phyloP scores from a whole-genome alignment of 1,284 basidiomycete genomes.

The Vanrija pseudolonga region DNA sequence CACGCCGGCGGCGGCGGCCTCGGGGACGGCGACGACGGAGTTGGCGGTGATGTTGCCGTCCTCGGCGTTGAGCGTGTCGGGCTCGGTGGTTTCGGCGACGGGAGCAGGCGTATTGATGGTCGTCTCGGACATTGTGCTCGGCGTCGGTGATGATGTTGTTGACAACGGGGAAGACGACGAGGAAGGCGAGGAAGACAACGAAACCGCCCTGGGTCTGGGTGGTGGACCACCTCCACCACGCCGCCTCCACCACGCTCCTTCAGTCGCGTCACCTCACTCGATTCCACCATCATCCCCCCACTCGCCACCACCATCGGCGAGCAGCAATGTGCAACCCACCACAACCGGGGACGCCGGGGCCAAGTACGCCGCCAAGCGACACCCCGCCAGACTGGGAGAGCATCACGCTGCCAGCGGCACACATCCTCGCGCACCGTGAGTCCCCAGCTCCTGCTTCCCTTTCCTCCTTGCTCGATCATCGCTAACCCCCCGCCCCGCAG shows the following conservation, averaged over 20 bases:
- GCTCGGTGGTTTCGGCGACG: neutral
- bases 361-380: neutral
- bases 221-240: too few species aligned
- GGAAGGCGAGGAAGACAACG: neutral
- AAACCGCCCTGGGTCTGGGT: too few species aligned
- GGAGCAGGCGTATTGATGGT: neutral
- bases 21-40: too few species aligned
- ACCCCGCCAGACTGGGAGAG: conserved; percentile 35
- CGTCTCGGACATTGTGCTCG: neutral
- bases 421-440: conserved; percentile 32
- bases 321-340: neutral
- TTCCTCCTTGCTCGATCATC: too few species aligned
- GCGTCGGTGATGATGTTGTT: neutral
- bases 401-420: conserved; percentile 26
- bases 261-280: too few species aligned
- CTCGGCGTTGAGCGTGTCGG: too few species aligned
- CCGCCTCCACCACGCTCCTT: too few species aligned
- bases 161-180: neutral
- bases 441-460: too few species aligned
- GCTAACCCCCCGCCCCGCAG: conserved; percentile 15
- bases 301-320: too few species aligned
- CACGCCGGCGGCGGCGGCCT: too few species aligned
- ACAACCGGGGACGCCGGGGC: neutral
- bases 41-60: too few species aligned
- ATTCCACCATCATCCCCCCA: too few species aligned